phyloP scores from a whole-genome alignment of 495 filamentous ascomycete species.

The Mytilinidion resinicola region DNA sequence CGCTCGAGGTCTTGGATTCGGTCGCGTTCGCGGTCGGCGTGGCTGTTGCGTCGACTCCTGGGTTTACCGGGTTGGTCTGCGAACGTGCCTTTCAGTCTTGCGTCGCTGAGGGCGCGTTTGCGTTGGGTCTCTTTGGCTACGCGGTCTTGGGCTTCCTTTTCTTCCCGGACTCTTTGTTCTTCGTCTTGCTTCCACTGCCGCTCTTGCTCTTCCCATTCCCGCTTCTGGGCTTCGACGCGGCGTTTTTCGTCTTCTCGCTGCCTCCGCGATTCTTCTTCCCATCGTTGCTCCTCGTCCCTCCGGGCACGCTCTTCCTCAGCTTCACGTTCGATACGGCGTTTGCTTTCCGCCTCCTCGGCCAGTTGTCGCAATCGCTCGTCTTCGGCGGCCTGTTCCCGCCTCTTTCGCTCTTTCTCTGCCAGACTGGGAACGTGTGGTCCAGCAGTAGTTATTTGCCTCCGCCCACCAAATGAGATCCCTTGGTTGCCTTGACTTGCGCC shows the following conservation, averaged over 20 bases:
- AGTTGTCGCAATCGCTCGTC: constrained; percentile 56
- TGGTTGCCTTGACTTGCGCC: constrained; percentile 94
- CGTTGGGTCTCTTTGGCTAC: constrained; percentile 61
- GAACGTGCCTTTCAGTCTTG: constrained; percentile 72
- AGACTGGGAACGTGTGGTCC: constrained; percentile 70
- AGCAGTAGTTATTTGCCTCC: constrained; percentile 85
- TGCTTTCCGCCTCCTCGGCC: constrained; percentile 60
- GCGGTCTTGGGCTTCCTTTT: constrained; percentile 61
- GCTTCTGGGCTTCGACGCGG: constrained; percentile 68
- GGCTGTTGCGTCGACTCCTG: constrained; percentile 24
- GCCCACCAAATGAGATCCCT: constrained; percentile 83
- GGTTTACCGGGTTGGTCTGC: constrained; percentile 40
- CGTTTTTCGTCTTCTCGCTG: constrained; percentile 62
- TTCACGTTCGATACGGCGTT: constrained; percentile 54
- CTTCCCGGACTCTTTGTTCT: constrained; percentile 63
- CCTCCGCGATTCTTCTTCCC: constrained; percentile 71
- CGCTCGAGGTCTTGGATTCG: constrained; percentile 77
- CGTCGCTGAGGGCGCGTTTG: constrained; percentile 53
- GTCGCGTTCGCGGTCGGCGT: constrained; percentile 39
- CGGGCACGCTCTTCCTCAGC: constrained; percentile 64
- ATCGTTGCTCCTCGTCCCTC: constrained; percentile 64
- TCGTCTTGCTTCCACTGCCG: constrained; percentile 77
- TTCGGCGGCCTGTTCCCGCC: constrained; percentile 48
- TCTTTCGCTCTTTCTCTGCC: constrained; percentile 58
- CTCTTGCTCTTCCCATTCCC: constrained; percentile 79